Base-by-base conservation (phyloP, 2,329 filamentous ascomycete genomes). In the Colletotrichum musae region DNA sequence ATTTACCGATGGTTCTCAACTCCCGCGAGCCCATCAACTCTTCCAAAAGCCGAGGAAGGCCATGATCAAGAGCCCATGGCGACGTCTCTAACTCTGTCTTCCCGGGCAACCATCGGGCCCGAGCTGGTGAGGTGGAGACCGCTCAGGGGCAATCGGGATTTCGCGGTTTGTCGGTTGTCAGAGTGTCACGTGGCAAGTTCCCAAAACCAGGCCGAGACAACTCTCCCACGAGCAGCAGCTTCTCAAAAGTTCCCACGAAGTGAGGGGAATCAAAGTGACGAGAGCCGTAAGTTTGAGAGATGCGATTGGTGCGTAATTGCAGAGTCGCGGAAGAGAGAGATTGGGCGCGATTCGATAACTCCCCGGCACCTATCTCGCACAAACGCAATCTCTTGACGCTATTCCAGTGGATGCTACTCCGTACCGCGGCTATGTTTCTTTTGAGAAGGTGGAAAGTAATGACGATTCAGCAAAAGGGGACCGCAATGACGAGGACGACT, bases 311-410 rank as follows among this genome's bases (percentile, higher is more conserved):
- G 58, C 32, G 58, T 58, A 58, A 39, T 57, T 36, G 7, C 16
- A 45, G 24, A 26, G 39, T n/a, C 36, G 26, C 51, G 21, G 2
- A 56, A 21, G 3, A 12, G 32, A 10, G 7, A 57, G 51, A 62
- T 36, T 36, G 7, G 7, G n/a, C 24, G 51, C 58, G 57, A 32
- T 47, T 57, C 26, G 16, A 52, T 50, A 28, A 36, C 26, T 26
- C 13, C 1, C 50, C 13, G 18, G 32, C 21, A 24, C 21, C 10
- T 60, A 69, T 69, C 61, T 65, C 61, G 61, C 66, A 65, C 61
- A 41, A 65, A 59, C 32, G 54, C n/a, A 60, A 58, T 65, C 50
- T 69, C 43, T 65, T 69, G 61, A 69, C 66, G 50, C 66, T 54
- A 69, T 69, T 12, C 28, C 32, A 36, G 45, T n/a, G n/a, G 18